Evolutionary conservation across 768 basidiomycete genomes (phyloP).

Genomic region (Lactarius indigo): DNA sequence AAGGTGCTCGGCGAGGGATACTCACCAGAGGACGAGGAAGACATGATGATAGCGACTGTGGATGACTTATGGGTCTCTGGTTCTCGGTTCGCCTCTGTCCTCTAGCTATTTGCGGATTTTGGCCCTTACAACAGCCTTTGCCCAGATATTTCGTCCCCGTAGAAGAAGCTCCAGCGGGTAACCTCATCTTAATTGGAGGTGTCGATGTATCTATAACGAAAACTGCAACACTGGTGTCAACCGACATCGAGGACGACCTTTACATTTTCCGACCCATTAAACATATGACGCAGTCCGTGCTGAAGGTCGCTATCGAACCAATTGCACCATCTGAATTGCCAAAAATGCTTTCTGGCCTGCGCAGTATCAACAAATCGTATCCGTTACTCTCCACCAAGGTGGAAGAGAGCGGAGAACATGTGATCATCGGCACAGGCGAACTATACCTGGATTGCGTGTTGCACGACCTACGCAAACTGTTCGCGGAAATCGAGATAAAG

Average conservation of each 20-base stretch:
- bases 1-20: conserved; percentile 99
- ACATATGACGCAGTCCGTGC: conserved; percentile 94
- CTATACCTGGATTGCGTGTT: conserved; percentile 95
- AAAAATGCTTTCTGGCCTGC: conserved; percentile 96
- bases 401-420: conserved; percentile 97
- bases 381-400: conserved; percentile 93
- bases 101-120: background rate
- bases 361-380: conserved; percentile 97
- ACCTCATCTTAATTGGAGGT: conserved; percentile 88
- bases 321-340: conserved; percentile 96
- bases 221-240: conserved; percentile 80
- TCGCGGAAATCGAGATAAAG: conserved; percentile 99
- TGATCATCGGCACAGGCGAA: conserved; percentile 95
- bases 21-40: conserved; percentile 98
- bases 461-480: conserved; percentile 89
- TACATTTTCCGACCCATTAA: conserved; percentile 95
- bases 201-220: conserved; percentile 94
- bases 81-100: conserved; percentile 57
- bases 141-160: conserved; percentile 85
- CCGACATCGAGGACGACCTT: conserved; percentile 77
- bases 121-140: background rate
- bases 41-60: conserved; percentile 82
- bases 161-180: conserved; percentile 87
- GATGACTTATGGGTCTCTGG: conserved; percentile 91
- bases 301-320: conserved; percentile 98